Evolutionary conservation across 2,329 filamentous ascomycete species (phyloP).

Genomic region (Cladophialophora yegresii): DNA sequence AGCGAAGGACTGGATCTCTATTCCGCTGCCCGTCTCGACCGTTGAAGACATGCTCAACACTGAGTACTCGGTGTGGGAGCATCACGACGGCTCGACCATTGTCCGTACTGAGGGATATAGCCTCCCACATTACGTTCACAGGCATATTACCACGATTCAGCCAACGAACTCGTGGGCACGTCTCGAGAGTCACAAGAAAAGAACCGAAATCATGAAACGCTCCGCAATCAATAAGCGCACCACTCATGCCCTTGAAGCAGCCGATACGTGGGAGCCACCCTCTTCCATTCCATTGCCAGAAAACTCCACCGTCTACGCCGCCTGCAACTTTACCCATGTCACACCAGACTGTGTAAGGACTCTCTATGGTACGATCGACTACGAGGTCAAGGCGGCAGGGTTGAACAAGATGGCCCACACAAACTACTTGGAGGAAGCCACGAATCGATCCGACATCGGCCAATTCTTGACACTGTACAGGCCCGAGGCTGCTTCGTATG

Average conservation of each 20-base stretch:
- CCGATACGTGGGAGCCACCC: conserved; percentile 23
- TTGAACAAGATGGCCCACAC: conserved; percentile 50
- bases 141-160: conserved; percentile 33
- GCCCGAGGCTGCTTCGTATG: conserved; percentile 42
- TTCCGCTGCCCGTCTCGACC: conserved; percentile 22
- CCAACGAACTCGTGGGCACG: conserved; percentile 33
- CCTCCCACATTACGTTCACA: conserved; percentile 29
- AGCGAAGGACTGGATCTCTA: conserved; percentile 30
- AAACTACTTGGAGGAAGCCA: conserved; percentile 52
- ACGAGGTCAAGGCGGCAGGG: conserved; percentile 49
- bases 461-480: conserved; percentile 44
- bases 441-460: conserved; percentile 49
- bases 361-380: conserved; percentile 58
- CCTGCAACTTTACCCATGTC: conserved; percentile 56
- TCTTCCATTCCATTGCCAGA: conserved; percentile 16
- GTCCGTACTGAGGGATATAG: conserved; percentile 32
- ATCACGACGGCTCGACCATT: conserved; percentile 26
- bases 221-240: conserved; percentile 9
- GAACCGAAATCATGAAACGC: conserved; percentile 23
- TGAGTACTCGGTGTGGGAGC: conserved; percentile 30
- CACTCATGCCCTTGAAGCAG: conserved; percentile 20
- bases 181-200: conserved; percentile 18
- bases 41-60: conserved; percentile 32
- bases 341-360: conserved; percentile 58
- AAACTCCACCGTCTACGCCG: conserved; percentile 40